Evolutionary conservation across 2,329 filamentous ascomycete genomes (phyloP), one percentile per base, ranked within the genome.

Genomic region (Lecanoromycetidae sp.): DNA sequence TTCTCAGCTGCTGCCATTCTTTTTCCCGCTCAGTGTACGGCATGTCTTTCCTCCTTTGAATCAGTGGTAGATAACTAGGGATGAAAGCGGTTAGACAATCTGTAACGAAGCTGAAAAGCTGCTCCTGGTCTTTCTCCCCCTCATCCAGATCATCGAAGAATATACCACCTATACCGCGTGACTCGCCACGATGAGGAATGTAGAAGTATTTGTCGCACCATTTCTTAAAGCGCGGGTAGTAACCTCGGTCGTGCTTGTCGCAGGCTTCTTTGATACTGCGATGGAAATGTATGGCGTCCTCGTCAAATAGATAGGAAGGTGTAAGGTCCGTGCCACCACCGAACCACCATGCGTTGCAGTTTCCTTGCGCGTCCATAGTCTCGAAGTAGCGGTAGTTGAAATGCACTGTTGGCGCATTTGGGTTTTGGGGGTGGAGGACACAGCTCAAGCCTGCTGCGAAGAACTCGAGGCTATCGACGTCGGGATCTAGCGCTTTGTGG

Each of bases 321-420:
- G 91, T 98, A 56, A 98, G 68, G 65, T 98, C 91, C 44, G 86
- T 88, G 48, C 91, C 91, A 42, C 91, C 91, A 54, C 91, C 91
- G 59, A 94, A 98, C 91, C 91, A 98, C 90, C 91, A 98, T 6
- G 87, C 83, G 54, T 90, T 67, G 17, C 69, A 68, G 45, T 87
- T 44, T 74, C 81, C 55, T 74, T 83, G 87, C 57, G 90, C 82
- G 58, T 90, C 84, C 51, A 85, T 84, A 1, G 91, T 98, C 71
- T 98, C 91, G 61, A 98, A 98, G 68, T 98, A 98, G 48, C 91
- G 80, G 72, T 96, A 96, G 71, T 98, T 98, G 57, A 98, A 75
- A 65, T 98, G 91, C 15, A 98, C 91, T 0, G 91, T 98, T 0
- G 91, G 91, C 6, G 90, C 90, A 82, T 94, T 94, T 39, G 91